Base-by-base conservation (phyloP, 495 filamentous ascomycete genomes). In the Thermothielavioides terrestris region DNA sequence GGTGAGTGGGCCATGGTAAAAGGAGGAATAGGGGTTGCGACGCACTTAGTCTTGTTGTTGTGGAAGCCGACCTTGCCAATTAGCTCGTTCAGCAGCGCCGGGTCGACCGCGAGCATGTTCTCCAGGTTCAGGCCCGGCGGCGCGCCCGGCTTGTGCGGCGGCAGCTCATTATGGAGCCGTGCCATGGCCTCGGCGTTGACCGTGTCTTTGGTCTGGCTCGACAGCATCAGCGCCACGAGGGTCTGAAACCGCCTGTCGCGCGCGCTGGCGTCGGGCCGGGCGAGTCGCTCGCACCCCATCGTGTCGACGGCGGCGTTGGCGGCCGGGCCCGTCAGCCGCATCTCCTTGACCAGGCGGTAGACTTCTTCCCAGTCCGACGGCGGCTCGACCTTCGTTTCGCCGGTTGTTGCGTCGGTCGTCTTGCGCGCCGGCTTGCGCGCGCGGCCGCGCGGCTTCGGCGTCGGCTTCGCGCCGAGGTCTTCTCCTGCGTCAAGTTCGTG, bases 181-280 rank as follows among this genome's bases (percentile, higher is more conserved):
- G 71, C 71, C 83, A 98, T 94, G 9, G 88, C 89, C 11, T 81
- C 78, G 0, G 91, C 86, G 15, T 84, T 98, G 36, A 90, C 85
- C 0, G 91, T 95, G 67, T 98, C 92, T 61, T 95, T 96, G 2
- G 92, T 98, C 63, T 98, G 92, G 11, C 81, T 86, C 4, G 85
- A 91, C n/a, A 99, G 80, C 94, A 99, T 97, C 45, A 99, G 71
- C 3, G 91, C 81, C 23, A 94, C 78, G 23, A 99, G 76, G 3
- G 88, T 97, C 51, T 99, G 92, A 63, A 94, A 95, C 2, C 94
- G 80, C 53, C 79, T 80, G 61, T 91, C 87, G 53, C 74, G 64
- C 28, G 82, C 73, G 18, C 69, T 71, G 1, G 69, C 68, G 22
- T 61, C 62, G 0, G 68, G 52, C 31, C 77, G 68, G 0, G 83